phyloP scores from a whole-genome alignment of 257 asterid species.

The Penstemon newberryi region DNA sequence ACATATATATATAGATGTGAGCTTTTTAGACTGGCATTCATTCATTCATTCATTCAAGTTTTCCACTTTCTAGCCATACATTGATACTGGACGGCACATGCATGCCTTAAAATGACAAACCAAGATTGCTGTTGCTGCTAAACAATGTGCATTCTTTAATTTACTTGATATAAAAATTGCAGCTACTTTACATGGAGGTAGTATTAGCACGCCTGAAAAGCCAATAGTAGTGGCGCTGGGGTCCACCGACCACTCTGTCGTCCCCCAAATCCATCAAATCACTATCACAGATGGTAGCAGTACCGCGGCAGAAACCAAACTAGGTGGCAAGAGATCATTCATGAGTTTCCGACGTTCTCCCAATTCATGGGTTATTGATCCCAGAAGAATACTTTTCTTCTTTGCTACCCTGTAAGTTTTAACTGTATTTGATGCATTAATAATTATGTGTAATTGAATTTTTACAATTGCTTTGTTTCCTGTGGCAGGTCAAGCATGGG shows the following conservation, averaged over 20 bases:
- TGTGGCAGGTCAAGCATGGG: constrained; percentile 64
- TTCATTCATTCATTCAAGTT: neutral
- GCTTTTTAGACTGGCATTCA: neutral
- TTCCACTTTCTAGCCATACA: constrained; percentile 23
- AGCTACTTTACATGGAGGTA: constrained; percentile 51
- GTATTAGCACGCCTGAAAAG: constrained; percentile 69
- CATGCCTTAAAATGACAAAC: neutral
- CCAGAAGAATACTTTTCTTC: constrained; percentile 70
- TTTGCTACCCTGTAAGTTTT: constrained; percentile 76
- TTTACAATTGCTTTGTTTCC: neutral
- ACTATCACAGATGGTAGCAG: constrained; percentile 48
- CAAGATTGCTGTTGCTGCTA: neutral
- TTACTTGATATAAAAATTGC: constrained; percentile 38
- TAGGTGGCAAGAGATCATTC: constrained; percentile 35
- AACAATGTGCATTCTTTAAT: constrained; percentile 8
- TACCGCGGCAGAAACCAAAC: constrained; percentile 42
- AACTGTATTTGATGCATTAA: neutral
- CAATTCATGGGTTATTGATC: constrained; percentile 42
- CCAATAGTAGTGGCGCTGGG: constrained; percentile 41
- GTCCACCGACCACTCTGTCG: constrained; percentile 44
- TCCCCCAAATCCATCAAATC: constrained; percentile 61
- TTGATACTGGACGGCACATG: constrained; percentile 22
- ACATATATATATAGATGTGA: too few species aligned
- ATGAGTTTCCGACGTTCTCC: constrained; percentile 57
- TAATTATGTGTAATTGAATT: neutral